Conservation (phyloP, 768 basidiomycete species). For the Rhizopogon vesiculosus region DNA sequence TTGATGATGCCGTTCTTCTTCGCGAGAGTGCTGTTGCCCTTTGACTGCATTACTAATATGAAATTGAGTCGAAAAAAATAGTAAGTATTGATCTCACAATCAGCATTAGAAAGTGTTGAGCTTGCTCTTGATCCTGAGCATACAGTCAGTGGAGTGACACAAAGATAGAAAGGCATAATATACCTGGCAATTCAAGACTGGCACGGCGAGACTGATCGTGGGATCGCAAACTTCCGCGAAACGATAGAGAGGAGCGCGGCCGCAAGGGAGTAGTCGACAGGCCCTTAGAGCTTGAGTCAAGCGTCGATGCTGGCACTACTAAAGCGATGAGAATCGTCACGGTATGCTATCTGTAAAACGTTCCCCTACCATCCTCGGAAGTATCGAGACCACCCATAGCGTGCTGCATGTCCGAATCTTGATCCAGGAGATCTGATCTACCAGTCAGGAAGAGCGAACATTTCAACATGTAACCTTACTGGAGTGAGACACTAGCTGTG, state of each 20-base stretch:
- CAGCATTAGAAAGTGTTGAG: slow-evolving; percentile 19
- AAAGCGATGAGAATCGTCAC: background rate
- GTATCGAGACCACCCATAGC: slow-evolving; percentile 53
- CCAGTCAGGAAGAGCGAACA: background rate
- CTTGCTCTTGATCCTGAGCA: slow-evolving; percentile 23
- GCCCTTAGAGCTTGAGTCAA: slow-evolving; percentile 4
- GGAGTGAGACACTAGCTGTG: slow-evolving; percentile 46
- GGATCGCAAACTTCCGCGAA: slow-evolving; percentile 1
- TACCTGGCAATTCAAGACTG: slow-evolving; percentile 14
- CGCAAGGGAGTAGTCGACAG: slow-evolving; percentile 3
- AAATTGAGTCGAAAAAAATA: background rate
- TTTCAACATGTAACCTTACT: slow-evolving; percentile 35
- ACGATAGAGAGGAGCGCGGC: slow-evolving; percentile 12
- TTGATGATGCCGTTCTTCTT: slow-evolving; percentile 30
- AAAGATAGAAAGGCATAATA: background rate
- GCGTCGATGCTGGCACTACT: slow-evolving; percentile 11
- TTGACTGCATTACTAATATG: slow-evolving; percentile 16
- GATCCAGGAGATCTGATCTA: slow-evolving; percentile 57
- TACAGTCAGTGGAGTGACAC: slow-evolving; percentile 2
- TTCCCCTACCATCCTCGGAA: slow-evolving; percentile 37
- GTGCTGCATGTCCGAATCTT: slow-evolving; percentile 70
- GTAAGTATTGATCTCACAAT: slow-evolving; percentile 21
- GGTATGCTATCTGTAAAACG: background rate
- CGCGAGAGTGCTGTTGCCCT: slow-evolving; percentile 23
- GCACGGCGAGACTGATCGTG: slow-evolving; percentile 7